Evolutionary conservation across 23 red algal genomes (phyloP), one percentile per base, ranked within the genome.

Genomic region (Gracilariopsis chorda): DNA sequence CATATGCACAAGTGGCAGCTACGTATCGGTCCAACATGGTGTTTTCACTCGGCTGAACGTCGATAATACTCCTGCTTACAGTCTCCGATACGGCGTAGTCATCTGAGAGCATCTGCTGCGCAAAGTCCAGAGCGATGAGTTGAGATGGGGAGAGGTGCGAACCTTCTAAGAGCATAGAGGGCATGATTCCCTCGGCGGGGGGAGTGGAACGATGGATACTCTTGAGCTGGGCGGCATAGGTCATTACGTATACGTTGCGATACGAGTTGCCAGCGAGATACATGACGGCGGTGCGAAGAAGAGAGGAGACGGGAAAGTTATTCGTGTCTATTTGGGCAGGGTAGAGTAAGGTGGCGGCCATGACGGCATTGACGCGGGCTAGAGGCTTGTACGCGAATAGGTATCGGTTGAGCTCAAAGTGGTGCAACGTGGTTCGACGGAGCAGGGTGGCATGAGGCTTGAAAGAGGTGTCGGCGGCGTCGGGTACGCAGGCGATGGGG

Each of bases 191-290:
- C 24, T 77, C 65, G 14, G 72, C 70, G 5, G 86, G 70, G n/a
- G 86, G 68, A 2, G 47, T 56, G 36, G 86, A 77, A 16, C 72
- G 67, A 16, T 59, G 43, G 17, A 79, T 61, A 39, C 70, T 78
- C 55, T 90, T 90, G 47, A 90, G 42, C 55, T 90, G 86, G 14
- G 70, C 86, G 9, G 86, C 43, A 14, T 62, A 79, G 12, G 86
- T 78, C 86, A 90, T 90, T 28, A 77, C 86, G 48, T 90, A 90
- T 27, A 90, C 68, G 37, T 69, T 90, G 36, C 86, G 86, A 37
- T 78, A 77, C 20, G 86, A 75, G 30, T 90, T 90, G 70, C 86
- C 68, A 1, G 70, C 86, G n/a, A 90, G 46, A 41, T 90, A 90
- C 86, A 90, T 78, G 56, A 90, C 86, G 9, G 86, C 86, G 43